Base-by-base conservation (phyloP, 2,329 filamentous ascomycete species). In the Rutstroemia sp. region DNA sequence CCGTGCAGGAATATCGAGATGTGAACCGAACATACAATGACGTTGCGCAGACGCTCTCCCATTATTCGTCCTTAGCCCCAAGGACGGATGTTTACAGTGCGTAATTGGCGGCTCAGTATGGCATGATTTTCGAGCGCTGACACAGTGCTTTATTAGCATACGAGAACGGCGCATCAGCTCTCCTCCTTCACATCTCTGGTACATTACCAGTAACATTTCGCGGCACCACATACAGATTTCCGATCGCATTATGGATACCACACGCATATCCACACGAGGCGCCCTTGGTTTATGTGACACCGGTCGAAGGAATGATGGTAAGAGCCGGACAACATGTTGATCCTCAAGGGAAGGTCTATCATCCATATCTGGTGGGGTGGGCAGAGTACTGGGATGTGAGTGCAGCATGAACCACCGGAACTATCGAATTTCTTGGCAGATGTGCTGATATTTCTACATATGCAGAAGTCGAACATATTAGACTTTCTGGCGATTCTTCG, bases 51-150 rank as follows among this genome's bases (percentile, higher is more conserved):
- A 83, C 86, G 27, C 82, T 99, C 53, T 81, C 88, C 34, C 82
- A 87, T 64, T 90, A 91, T 68, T 83, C 90, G 7, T 87, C 89
- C 2, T 78, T 99, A 21, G 81, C 86, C 8, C 90, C 92, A 25
- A 83, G 89, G 64, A 99, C 94, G 59, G 92, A 97, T 71, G 92
- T 97, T 51, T 95, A 97, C 73, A 97, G 91, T 95, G 80, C 66
- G 83, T 56, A 38, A 19, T 34, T 17, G 10, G 4, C 5, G 3
- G 16, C 10, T 17, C 16, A n/a, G 37, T 12, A 34, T 14, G n/a
- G 16, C 16, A 17, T n/a, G 12, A 30, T 39, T 14, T 21, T 45
- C 37, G 6, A 19, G 25, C 30, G 27, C 49, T 57, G 27, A 57
- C 48, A 10, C 69, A 61, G 51, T 53, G 51, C 48, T 51, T 46